Conservation (phyloP, 1,139 yeast species). For the Kodamaea sp. region DNA sequence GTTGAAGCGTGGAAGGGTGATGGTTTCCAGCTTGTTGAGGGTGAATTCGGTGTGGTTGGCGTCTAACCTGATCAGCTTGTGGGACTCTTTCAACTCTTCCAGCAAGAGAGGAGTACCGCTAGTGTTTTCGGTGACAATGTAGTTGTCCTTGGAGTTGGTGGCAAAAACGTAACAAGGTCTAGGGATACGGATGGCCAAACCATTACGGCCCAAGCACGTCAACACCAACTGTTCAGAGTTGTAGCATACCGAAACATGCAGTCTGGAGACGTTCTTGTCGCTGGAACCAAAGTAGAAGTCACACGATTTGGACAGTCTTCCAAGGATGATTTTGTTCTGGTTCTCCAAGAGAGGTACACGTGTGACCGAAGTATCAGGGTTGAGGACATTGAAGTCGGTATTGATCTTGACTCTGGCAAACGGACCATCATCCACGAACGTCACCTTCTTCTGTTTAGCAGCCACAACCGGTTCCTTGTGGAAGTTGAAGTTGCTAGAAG, state of each 20-base stretch:
- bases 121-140: constrained; percentile 33
- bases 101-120: constrained; percentile 21
- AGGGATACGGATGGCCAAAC: constrained; percentile 64
- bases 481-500: not conserved
- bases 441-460: constrained; percentile 8
- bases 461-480: constrained; percentile 1
- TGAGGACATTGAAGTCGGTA: constrained; percentile 40
- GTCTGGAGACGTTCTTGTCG: constrained; percentile 67
- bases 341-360: constrained; percentile 35
- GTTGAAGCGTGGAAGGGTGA: constrained; percentile 54
- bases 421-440: constrained; percentile 8
- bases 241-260: constrained; percentile 50
- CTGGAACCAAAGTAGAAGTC: constrained; percentile 55
- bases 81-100: constrained; percentile 16
- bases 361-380: constrained; percentile 40
- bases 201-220: constrained; percentile 71
- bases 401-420: constrained; percentile 21
- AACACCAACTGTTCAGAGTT: constrained; percentile 32
- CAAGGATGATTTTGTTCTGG: constrained; percentile 41
- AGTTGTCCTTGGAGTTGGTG: constrained; percentile 28
- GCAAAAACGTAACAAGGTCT: constrained; percentile 39
- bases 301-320: constrained; percentile 66
- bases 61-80: constrained; percentile 44
- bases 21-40: constrained; percentile 53
- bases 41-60: constrained; percentile 57